phyloP scores from a whole-genome alignment of 345 rosid species.

The Rhodamnia argentea region DNA sequence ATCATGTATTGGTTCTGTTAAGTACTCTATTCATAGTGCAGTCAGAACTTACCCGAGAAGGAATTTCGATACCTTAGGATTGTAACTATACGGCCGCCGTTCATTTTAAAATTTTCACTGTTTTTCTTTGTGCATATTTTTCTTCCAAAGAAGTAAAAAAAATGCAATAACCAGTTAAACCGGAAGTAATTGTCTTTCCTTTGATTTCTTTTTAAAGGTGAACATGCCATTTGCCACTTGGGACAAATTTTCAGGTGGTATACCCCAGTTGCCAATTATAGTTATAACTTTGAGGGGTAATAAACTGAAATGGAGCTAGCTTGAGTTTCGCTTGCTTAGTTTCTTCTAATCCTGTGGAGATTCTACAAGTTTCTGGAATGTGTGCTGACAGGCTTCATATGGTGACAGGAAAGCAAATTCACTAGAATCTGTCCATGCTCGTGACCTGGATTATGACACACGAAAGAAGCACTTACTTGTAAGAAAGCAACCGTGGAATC shows the following conservation, averaged over 20 bases:
- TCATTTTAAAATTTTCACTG: no score
- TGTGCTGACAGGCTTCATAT: not conserved
- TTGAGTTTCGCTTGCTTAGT: not conserved
- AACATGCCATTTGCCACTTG: not conserved
- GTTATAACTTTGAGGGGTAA: not conserved
- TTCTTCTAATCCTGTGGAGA: not conserved
- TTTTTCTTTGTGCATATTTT: not conserved
- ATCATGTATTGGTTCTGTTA: not conserved
- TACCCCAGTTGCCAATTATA: not conserved
- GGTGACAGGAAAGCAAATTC: slow-evolving; percentile 59
- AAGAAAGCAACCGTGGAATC: slow-evolving; percentile 13
- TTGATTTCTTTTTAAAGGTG: not conserved
- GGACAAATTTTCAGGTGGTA: not conserved
- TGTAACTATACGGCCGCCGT: no score
- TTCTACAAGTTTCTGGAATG: not conserved
- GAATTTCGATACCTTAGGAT: no score
- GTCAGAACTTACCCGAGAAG: no score
- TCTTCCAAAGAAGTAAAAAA: not conserved
- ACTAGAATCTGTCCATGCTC: slow-evolving; percentile 55
- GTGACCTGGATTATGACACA: slow-evolving; percentile 48
- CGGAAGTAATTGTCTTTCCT: not conserved
- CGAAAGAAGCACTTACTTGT: slow-evolving; percentile 63
- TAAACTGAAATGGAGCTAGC: not conserved
- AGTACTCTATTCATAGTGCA: not conserved
- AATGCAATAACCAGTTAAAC: not conserved